A percentile compares a stretch with the other conserved stretches of the same genome.
Conservation (phyloP, 805 yeast species). For the Blastobotrys muscicola region DNA sequence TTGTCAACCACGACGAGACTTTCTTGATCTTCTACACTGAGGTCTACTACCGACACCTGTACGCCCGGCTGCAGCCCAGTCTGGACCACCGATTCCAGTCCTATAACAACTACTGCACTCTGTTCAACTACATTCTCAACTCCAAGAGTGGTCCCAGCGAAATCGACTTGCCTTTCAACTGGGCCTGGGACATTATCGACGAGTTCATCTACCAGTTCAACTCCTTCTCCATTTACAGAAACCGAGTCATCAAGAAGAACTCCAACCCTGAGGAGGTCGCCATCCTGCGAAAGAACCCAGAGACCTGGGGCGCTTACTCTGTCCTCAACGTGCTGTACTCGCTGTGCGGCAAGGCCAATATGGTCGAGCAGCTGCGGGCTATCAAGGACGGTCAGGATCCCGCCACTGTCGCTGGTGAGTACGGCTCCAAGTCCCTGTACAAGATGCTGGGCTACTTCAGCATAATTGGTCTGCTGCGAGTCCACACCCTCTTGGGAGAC, state of each 20-base stretch:
- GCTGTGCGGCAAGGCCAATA: conserved; percentile 33
- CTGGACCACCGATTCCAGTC: conserved; percentile 38
- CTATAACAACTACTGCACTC: conserved; percentile 40
- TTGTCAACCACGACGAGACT: conserved; percentile 37
- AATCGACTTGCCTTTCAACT: conserved; percentile 38
- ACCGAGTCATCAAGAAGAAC: conserved; percentile 28
- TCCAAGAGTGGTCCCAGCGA: conserved; percentile 34
- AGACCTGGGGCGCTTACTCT: conserved; percentile 39
- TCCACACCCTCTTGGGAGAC: conserved; percentile 42
- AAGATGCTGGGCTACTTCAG: conserved; percentile 40
- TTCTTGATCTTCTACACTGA: conserved; percentile 40
- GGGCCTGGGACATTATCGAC: conserved; percentile 46
- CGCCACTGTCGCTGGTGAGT: conserved; percentile 32
- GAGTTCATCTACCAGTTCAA: conserved; percentile 45
- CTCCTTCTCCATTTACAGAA: conserved; percentile 35
- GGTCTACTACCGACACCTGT: conserved; percentile 41
- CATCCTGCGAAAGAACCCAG: conserved; percentile 31
- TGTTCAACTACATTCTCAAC: conserved; percentile 38
- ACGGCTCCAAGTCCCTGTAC: conserved; percentile 35
- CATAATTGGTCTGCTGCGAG: conserved; percentile 40
- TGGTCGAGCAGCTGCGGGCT: conserved; percentile 33
- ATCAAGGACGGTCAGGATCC: conserved; percentile 24
- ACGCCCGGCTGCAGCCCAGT: conserved; percentile 35
- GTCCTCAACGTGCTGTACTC: conserved; percentile 42
- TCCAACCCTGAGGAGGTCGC: conserved; percentile 28